Base-by-base conservation (phyloP, 2,329 filamentous ascomycete genomes). In the Rhinocladiella similis region DNA sequence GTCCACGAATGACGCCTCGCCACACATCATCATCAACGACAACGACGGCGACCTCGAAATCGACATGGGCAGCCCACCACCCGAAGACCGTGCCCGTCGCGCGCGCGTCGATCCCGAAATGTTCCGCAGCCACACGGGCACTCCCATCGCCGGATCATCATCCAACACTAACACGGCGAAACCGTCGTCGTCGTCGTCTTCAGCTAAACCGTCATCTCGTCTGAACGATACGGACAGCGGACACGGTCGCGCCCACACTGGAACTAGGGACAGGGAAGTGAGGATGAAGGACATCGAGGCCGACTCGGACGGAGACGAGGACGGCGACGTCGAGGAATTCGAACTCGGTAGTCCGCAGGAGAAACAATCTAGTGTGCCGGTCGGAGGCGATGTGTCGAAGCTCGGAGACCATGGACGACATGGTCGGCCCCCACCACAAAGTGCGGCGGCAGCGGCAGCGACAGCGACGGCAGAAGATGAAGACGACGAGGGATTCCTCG, bases 401-500 rank as follows among this genome's bases (percentile, higher is more conserved):
- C 33, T 50, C 38, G 48, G 54, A 22, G 49, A 57, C 22, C 29
- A 47, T n/a, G 50, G 52, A 16, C 25, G 25, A 27, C 25, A 33
- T 33, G 5, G 4, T 33, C 41, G 42, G 14, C n/a, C 6, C 7
- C 22, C 20, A 10, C 7, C 18, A 13, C 42, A 45, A 9, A 22
- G 9, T 20, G 20, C 43, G 43, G 12, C 20, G 10, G 19, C 20
- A 12, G 35, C 51, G 39, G 18, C 25, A 38, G 18, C 52, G 19
- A 19, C 49, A 27, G 10, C 56, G n/a, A 25, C 56, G 43, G 13
- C 47, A 49, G 70, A 70, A 10, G 67, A 71, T 16, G 65, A 70
- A 45, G 70, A 70, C 45, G 72, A 76, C 46, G 81, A 82, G 56
- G 80, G 82, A 65, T 76, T 80, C 25, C 69, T 85, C 39, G 82